Conservation (phyloP, 768 basidiomycete species). For the Trametes coccinea region DNA sequence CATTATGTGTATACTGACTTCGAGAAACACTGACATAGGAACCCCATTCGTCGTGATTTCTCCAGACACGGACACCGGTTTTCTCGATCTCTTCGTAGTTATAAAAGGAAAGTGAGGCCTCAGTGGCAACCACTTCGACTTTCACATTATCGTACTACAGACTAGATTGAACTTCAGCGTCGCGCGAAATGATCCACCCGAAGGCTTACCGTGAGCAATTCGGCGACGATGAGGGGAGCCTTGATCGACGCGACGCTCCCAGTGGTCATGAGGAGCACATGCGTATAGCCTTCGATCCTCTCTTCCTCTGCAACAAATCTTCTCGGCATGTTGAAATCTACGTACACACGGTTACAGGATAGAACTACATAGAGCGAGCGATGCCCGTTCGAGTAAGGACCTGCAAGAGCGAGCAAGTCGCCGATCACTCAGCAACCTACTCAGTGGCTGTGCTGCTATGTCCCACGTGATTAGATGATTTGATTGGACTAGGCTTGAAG, state of each 20-base stretch:
- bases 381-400: no score
- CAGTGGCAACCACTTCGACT: slow-evolving; percentile 84
- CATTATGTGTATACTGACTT: background rate
- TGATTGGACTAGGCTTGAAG: slow-evolving; percentile 2
- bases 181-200: background rate
- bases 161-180: background rate
- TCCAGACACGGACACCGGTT: slow-evolving; percentile 73
- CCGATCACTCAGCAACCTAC: background rate
- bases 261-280: slow-evolving; percentile 83
- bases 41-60: slow-evolving; percentile 90
- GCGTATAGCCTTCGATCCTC: slow-evolving; percentile 41
- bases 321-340: background rate
- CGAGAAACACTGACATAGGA: slow-evolving; percentile 46
- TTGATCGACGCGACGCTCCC: slow-evolving; percentile 98
- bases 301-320: slow-evolving; percentile 30
- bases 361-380: no score
- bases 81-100: slow-evolving; percentile 49
- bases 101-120: slow-evolving; percentile 78
- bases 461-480: slow-evolving; percentile 17
- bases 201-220: slow-evolving; percentile 62
- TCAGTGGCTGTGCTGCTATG: slow-evolving; percentile 10
- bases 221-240: slow-evolving; percentile 82
- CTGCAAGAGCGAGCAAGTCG: background rate
- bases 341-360: no score
- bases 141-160: slow-evolving; percentile 70